Conservation (phyloP, 129 eudicot species). For the Helianthus tuberosus region DNA sequence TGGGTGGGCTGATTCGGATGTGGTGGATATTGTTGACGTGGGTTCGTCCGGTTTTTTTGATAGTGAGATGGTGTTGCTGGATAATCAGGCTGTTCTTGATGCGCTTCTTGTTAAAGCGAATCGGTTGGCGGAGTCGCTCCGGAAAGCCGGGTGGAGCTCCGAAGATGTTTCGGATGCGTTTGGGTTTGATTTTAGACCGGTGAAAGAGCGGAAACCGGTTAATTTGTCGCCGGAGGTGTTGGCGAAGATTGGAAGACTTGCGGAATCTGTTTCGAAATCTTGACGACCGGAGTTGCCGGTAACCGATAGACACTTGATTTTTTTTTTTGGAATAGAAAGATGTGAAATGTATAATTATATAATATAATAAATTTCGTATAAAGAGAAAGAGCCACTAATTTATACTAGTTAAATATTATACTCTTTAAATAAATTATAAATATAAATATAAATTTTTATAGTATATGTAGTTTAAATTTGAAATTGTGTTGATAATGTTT, state of each 20-base stretch:
- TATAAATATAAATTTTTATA: no score
- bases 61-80: slow-evolving; percentile 78
- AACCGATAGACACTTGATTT: slow-evolving; percentile 55
- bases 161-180: slow-evolving; percentile 90
- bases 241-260: slow-evolving; percentile 69
- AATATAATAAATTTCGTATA: slow-evolving; percentile 31
- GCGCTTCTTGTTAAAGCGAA: slow-evolving; percentile 82
- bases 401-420: slow-evolving; percentile 8
- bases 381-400: slow-evolving; percentile 22
- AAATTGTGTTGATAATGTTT: no score
- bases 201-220: slow-evolving; percentile 53
- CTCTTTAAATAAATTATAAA: not conserved
- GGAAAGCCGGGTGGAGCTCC: slow-evolving; percentile 96
- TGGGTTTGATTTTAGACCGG: slow-evolving; percentile 74
- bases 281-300: slow-evolving; percentile 38
- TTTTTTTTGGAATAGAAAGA: slow-evolving; percentile 14
- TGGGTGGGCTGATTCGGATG: slow-evolving; percentile 89
- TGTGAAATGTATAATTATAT: slow-evolving; percentile 9
- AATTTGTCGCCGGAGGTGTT: slow-evolving; percentile 78
- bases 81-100: slow-evolving; percentile 76
- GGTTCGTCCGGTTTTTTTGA: slow-evolving; percentile 73
- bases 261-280: slow-evolving; percentile 62
- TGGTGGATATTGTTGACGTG: slow-evolving; percentile 62
- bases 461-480: no score
- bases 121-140: slow-evolving; percentile 74